Percentiles rank a stretch among this genome's conserved stretches.
These are phyloP conservation scores for Adansonia grandidieri DNA, from an alignment of 441 rosid species.

Conservation along the genomic window DNA sequence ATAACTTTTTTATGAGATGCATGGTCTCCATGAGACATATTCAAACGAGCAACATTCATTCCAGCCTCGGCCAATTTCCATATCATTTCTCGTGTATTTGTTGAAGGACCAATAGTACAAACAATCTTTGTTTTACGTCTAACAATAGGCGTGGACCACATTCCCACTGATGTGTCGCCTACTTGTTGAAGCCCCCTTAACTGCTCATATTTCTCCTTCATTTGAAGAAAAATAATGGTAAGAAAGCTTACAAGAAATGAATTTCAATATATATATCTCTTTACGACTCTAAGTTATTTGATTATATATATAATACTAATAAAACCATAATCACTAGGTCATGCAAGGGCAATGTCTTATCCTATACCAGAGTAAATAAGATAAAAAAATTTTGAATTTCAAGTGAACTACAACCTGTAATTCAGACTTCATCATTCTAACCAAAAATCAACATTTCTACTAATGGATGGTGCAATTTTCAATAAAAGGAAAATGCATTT, in stretches of 20 bases:
- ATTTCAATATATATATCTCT: no score
- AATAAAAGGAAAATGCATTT: background rate
- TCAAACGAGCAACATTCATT: conserved; percentile 95
- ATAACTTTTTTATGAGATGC: conserved; percentile 93
- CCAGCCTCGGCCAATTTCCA: conserved; percentile 92
- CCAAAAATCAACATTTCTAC: background rate
- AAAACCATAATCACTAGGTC: background rate
- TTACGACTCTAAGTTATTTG: background rate
- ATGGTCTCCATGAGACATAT: conserved; percentile 97
- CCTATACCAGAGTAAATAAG: background rate
- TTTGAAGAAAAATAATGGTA: conserved; percentile 39
- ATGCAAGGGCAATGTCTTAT: background rate
- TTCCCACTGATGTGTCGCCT: conserved; percentile 62
- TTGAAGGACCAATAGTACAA: conserved; percentile 94
- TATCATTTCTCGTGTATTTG: conserved; percentile 79
- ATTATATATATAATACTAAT: background rate
- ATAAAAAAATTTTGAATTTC: background rate
- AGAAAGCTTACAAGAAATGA: background rate
- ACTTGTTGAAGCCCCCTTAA: conserved; percentile 59
- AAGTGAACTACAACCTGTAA: no score
- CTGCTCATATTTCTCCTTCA: conserved; percentile 52
- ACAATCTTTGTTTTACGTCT: conserved; percentile 93
- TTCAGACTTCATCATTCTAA: background rate
- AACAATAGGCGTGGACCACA: conserved; percentile 82
- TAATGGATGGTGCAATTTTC: background rate